Evolutionary conservation across 768 basidiomycete species (phyloP), one percentile per base, ranked within the genome.

Genomic region (Pleurotus tuber-regium): DNA sequence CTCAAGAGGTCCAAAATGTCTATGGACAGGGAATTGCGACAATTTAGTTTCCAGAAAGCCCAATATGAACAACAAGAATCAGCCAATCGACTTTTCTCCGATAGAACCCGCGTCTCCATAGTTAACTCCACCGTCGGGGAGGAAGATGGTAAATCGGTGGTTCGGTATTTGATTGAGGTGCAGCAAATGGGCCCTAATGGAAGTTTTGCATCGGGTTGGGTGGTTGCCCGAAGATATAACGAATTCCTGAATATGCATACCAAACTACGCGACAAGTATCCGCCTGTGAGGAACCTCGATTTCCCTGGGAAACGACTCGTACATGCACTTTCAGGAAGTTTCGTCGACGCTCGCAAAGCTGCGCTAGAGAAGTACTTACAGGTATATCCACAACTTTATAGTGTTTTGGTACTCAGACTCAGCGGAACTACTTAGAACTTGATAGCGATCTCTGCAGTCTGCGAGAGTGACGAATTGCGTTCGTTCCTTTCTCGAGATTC

Each of bases 231-330:
- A 57, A 75, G 97, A 54, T 99, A 97, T 68, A 97, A 94, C 66
- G 95, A 98, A 63, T 99, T 99, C 65, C 78, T 88, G 55, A 86
- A 79, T 49, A 86, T 98, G 78, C 90, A 97, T 63, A 87, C 84
- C 61, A 86, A 86, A 53, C 70, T 99, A 44, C 80, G 84, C 53
- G 97, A 97, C 42, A 80, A 83, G 39, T 86, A 87, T 60, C 66
- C 71, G 7, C 57, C 80, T 6, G 86, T 89, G 19, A 79, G 81
- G 56, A 75, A 76, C 54, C 75, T 94, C 41, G 94, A 98, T 57
- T 89, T 99, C 58, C 97, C 97, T 3, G 89, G 91, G 0, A 98
- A 98, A 68, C 82, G 88, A n/a, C 74, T 98, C 9, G 92, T 98
- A 9, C 79, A 91, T 3, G 79, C 86, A n/a, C 72, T 97, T 46